Base-by-base conservation (phyloP, 2,329 filamentous ascomycete species). In the Cordyceps javanica region DNA sequence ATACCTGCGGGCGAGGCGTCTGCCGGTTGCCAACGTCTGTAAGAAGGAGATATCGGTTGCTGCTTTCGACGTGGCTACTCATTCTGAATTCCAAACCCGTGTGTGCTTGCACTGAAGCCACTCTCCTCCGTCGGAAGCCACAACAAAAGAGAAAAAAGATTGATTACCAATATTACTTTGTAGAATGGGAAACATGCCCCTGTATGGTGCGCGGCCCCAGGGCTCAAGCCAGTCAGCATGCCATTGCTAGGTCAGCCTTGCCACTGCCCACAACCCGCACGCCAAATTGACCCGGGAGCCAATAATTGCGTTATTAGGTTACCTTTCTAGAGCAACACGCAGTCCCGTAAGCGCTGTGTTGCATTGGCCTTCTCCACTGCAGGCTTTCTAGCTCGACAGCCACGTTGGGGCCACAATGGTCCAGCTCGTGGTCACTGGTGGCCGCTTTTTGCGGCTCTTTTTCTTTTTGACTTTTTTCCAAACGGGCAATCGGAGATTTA, bases 181-280 rank as follows among this genome's bases (percentile, higher is more conserved):
- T n/a, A n/a, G n/a, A 32, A 54, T 5, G 10, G 52, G 49, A 53
- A 57, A 57, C 46, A n/a, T 16, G 14, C 53, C 42, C 53, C 42
- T 55, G 53, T 39, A 48, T 6, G 9, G 30, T 48, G 32, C 21
- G 34, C n/a, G 14, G 39, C 39, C 28, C 23, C 0, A 14, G 42
- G 6, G 10, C 23, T 38, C 42, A 48, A 55, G 42, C 53, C 53
- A 16, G 53, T 55, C 53, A 54, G 51, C 51, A 34, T 34, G 51
- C 13, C 26, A 34, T 44, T 44, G 51, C 51, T 25, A 44, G 39
- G 26, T 54, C 51, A 55, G 53, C 53, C 53, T 55, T 55, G 53
- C 53, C 53, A 46, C 41, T 9, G n/a, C 10, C 16, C 38, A 7
- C 38, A 23, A 42, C 25, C 3, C n/a, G n/a, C 6, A 25, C 9